phyloP scores from a whole-genome alignment of 2,329 filamentous ascomycete genomes.

The Phialophora macrospora region DNA sequence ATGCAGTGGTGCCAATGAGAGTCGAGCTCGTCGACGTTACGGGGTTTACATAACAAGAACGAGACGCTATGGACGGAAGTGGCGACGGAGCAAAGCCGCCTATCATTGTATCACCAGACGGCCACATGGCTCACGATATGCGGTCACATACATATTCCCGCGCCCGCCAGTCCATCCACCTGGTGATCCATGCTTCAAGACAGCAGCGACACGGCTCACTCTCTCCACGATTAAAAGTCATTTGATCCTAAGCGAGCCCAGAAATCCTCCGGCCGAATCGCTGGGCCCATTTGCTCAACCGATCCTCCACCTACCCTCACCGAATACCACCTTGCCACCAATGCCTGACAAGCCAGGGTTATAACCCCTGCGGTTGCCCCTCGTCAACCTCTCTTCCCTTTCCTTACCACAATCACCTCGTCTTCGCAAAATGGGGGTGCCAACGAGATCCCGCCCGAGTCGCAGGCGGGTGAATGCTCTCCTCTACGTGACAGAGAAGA shows the following conservation, averaged over 20 bases:
- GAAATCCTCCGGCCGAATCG: slow-evolving; percentile 6
- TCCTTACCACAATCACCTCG: neutral
- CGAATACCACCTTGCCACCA: slow-evolving; percentile 1
- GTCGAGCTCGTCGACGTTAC: neutral
- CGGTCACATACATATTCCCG: slow-evolving; percentile 10
- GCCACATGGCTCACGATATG: slow-evolving; percentile 20
- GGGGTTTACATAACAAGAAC: slow-evolving; percentile 18
- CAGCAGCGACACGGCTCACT: neutral
- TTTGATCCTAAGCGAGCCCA: neutral
- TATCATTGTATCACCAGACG: slow-evolving; percentile 4
- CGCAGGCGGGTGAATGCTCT: slow-evolving; percentile 37
- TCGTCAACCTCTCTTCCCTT: neutral
- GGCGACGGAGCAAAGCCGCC: slow-evolving; percentile 7
- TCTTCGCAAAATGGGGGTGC: slow-evolving; percentile 20
- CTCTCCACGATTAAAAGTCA: neutral
- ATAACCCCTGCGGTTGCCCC: neutral
- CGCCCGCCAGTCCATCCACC: neutral
- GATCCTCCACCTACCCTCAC: neutral
- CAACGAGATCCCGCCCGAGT: slow-evolving; percentile 17
- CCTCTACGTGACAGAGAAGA: slow-evolving; percentile 35
- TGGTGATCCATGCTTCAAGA: neutral
- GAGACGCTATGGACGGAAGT: slow-evolving; percentile 5
- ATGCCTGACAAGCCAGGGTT: neutral
- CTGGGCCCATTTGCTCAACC: slow-evolving; percentile 4
- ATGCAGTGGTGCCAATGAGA: neutral